Evolutionary conservation across 2,329 filamentous ascomycete species (phyloP), one percentile per base, ranked within the genome.

Genomic region (Fusarium udum): DNA sequence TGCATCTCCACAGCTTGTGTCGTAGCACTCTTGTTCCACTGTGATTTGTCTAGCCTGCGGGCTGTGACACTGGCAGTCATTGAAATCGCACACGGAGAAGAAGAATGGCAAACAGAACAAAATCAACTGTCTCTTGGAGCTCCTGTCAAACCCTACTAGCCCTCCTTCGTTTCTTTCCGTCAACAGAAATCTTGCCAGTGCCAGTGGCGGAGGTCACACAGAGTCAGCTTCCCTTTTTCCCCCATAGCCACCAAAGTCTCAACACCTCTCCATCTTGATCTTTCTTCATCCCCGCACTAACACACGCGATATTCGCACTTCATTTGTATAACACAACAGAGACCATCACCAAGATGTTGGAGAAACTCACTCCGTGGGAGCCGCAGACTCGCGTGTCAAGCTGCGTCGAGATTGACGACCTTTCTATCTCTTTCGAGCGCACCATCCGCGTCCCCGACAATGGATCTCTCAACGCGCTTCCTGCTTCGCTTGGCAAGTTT

Each of bases 391-490:
- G 40, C 40, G 6, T 24, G 2, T 11, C 20, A 14, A 3, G 7
- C 40, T 16, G 22, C 40, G 7, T 42, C 9, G n/a, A 42, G 40
- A 16, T 42, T 11, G 40, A 42, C 40, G 40, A 42, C 40, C 40
- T 15, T 7, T 24, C 3, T 6, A n/a, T 42, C n/a, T 42, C 40
- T 6, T 42, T 42, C 15, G 6, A 7, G n/a, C 40, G 40, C 9
- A 42, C n/a, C 40, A 24, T 6, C n/a, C 40, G 40, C n/a, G 22
- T 42, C 40, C 40, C 40, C 9, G 40, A 24, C 10, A 24, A 42
- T 24, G 22, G 9, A 10, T 9, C 1, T 7, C 39, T 9, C 1
- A n/a, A 14, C 12, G 0, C 13, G 3, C 4, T 22, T 13, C 39
- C 40, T 42, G 14, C 22, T 15, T 42, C 6, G 14, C 22, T 42